Percentiles rank a stretch among this genome's conserved stretches.
Conservation (phyloP, 306 rosid species). For the Dicorynia guianensis region DNA sequence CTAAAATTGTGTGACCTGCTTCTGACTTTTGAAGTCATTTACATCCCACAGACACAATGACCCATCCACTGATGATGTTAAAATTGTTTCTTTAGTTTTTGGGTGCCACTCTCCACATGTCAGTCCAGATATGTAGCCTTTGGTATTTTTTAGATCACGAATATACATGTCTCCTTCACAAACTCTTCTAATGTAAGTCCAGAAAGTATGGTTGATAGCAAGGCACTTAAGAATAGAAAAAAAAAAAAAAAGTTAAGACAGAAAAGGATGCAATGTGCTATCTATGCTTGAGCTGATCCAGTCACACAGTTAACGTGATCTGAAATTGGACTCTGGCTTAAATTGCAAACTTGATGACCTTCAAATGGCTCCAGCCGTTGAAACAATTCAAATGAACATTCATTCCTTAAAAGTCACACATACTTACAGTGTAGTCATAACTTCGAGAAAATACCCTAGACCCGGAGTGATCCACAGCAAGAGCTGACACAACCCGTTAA, state of each 20-base stretch:
- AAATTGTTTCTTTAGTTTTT: constrained; percentile 76
- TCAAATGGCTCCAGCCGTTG: constrained; percentile 92
- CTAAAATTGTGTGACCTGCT: constrained; percentile 61
- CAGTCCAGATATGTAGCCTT: constrained; percentile 95
- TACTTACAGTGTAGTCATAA: constrained; percentile 82
- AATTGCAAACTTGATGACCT: constrained; percentile 93
- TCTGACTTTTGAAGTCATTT: constrained; percentile 92
- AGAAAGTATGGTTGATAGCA: not conserved
- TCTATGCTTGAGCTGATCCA: constrained; percentile 98
- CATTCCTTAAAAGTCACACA: constrained; percentile 99
- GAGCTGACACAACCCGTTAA: constrained; percentile 84
- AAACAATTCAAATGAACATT: constrained; percentile 85
- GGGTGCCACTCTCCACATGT: constrained; percentile 99
- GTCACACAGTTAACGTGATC: constrained; percentile 93
- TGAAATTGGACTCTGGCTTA: constrained; percentile 95
- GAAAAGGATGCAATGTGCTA: constrained; percentile 22
- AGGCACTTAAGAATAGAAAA: constrained; percentile 8
- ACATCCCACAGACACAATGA: constrained; percentile 97
- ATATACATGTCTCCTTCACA: constrained; percentile 94
- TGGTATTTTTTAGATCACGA: constrained; percentile 93
- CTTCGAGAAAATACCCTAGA: constrained; percentile 94
- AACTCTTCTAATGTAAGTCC: constrained; percentile 97
- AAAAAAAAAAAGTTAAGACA: constrained; percentile 4
- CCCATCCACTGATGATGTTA: constrained; percentile 97
- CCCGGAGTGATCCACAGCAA: constrained; percentile 94